A percentile compares a stretch with the other conserved stretches of the same genome.
phyloP scores from a whole-genome alignment of 768 basidiomycete genomes.

The Serendipita sp. region DNA sequence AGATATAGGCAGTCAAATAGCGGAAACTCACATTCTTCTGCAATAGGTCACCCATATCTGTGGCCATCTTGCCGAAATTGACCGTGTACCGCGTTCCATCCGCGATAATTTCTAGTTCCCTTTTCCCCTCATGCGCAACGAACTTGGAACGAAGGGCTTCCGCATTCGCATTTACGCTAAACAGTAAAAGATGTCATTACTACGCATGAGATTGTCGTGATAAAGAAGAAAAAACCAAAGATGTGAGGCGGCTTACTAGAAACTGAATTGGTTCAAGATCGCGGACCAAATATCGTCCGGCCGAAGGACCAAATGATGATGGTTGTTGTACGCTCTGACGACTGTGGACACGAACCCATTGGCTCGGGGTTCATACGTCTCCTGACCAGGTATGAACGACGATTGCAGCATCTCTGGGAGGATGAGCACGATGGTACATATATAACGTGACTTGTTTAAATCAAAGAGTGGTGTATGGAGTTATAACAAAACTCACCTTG shows the following conservation, averaged over 20 bases:
- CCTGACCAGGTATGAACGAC: conserved; percentile 15
- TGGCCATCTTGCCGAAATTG: conserved; percentile 22
- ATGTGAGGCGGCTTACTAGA: conserved; percentile 14
- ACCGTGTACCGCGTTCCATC: conserved; percentile 16
- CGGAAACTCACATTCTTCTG: not conserved
- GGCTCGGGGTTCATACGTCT: conserved; percentile 2
- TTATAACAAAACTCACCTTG: too few species aligned
- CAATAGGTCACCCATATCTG: conserved; percentile 10
- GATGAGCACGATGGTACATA: too few species aligned
- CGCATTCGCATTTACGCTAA: conserved; percentile 18
- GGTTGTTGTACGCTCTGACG: conserved; percentile 22
- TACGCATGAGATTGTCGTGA: not conserved
- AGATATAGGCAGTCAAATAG: too few species aligned
- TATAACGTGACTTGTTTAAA: not conserved
- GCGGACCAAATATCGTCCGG: conserved; percentile 38
- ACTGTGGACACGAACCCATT: conserved; percentile 24
- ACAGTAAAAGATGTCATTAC: not conserved
- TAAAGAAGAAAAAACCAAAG: not conserved
- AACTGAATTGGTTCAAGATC: conserved; percentile 26
- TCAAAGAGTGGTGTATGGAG: not conserved
- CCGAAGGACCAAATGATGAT: conserved; percentile 27
- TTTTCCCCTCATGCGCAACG: conserved; percentile 24
- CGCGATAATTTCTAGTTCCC: conserved; percentile 17
- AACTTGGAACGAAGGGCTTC: conserved; percentile 24
- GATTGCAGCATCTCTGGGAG: conserved; percentile 19